These are phyloP conservation scores for Ogataea allantospora DNA, from an alignment of 805 yeast species.

Conservation along the genomic window DNA sequence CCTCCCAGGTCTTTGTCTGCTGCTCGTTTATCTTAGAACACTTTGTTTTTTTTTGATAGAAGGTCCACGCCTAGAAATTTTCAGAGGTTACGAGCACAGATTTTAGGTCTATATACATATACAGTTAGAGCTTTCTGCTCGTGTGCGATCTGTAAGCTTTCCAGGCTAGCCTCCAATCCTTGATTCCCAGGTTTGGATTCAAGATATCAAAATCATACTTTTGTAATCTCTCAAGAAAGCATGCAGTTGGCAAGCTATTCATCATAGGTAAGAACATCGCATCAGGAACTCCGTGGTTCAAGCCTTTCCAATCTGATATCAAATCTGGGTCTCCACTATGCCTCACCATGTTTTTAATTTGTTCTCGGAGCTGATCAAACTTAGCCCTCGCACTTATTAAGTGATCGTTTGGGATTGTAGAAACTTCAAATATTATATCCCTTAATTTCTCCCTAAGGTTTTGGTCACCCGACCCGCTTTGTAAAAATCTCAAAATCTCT, in stretches of 20 bases:
- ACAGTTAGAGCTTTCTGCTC: conserved; percentile 1
- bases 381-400: conserved; percentile 64
- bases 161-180: conserved; percentile 70
- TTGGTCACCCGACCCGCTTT: conserved; percentile 36
- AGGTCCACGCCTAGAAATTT: conserved; percentile 6
- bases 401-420: conserved; percentile 79
- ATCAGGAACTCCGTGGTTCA: conserved; percentile 56
- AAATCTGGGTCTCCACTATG: conserved; percentile 17
- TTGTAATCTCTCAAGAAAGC: conserved; percentile 62
- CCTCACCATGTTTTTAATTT: conserved; percentile 34
- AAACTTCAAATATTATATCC: conserved; percentile 65
- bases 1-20: background rate
- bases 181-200: conserved; percentile 40
- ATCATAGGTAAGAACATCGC: conserved; percentile 65
- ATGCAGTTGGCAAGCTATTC: conserved; percentile 61
- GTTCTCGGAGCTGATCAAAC: conserved; percentile 38
- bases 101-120: background rate
- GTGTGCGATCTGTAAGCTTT: conserved; percentile 39
- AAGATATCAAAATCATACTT: conserved; percentile 62
- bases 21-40: conserved; percentile 4
- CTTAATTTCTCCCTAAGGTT: conserved; percentile 38
- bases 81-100: conserved; percentile 11
- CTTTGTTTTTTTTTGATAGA: conserved; percentile 7
- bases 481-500: conserved; percentile 46
- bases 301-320: conserved; percentile 25